Conservation (phyloP, 1,139 yeast genomes). For the Yamadazyma pseudoaaseri region DNA sequence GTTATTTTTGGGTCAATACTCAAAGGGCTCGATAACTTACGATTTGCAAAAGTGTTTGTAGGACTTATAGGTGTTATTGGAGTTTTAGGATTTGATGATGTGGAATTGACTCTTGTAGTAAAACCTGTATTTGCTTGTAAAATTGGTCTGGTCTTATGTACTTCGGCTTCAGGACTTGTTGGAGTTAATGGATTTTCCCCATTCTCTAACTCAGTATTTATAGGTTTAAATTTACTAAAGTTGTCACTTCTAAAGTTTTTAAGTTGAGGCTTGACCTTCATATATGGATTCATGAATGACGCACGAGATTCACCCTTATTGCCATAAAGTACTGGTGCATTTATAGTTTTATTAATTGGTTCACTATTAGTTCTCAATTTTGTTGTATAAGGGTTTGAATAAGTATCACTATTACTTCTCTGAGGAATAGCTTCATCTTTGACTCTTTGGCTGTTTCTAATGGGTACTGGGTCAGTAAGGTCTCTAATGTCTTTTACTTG, state of each 20-base stretch:
- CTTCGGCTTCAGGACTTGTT: not conserved
- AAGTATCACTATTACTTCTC: constrained; percentile 4
- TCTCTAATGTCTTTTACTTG: constrained; percentile 1
- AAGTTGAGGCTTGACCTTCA: constrained; percentile 3
- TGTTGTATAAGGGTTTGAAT: not conserved
- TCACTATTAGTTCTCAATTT: constrained; percentile 1
- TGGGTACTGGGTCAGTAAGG: constrained; percentile 8
- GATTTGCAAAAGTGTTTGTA: not conserved
- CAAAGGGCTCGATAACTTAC: not conserved
- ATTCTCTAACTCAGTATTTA: not conserved
- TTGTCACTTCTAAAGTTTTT: constrained; percentile 10
- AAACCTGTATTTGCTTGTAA: not conserved
- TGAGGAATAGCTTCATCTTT: not conserved
- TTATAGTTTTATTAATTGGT: constrained; percentile 1
- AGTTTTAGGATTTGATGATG: constrained; percentile 1
- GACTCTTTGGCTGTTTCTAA: constrained; percentile 8
- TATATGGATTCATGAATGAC: constrained; percentile 10
- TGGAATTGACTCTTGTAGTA: not conserved
- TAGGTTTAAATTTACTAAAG: constrained; percentile 9
- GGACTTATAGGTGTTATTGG: constrained; percentile 8
- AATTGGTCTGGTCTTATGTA: not conserved
- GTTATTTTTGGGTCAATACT: not conserved
- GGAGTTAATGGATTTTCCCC: constrained; percentile 4
- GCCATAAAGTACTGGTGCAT: not conserved
- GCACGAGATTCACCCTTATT: constrained; percentile 1